A percentile compares a stretch with the other conserved stretches of the same genome.
These are phyloP conservation scores for Cylindrotheca closterium DNA, from an alignment of 108 stramenopile genomes.

Conservation along the genomic window DNA sequence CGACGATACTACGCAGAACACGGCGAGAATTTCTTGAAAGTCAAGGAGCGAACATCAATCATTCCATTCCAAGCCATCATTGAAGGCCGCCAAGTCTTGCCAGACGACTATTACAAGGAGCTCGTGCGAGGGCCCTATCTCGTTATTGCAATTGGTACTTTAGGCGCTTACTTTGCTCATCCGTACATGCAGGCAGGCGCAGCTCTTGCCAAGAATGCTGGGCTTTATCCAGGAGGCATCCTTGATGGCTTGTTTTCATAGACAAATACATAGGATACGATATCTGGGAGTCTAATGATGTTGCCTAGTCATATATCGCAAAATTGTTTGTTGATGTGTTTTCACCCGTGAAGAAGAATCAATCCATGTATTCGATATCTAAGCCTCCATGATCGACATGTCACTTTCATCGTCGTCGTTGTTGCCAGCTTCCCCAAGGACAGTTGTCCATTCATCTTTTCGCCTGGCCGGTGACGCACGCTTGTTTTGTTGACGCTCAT, in stretches of 20 bases:
- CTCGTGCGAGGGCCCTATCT: slow-evolving; percentile 89
- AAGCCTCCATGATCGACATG: no score
- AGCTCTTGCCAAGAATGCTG: slow-evolving; percentile 62
- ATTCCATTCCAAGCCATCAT: slow-evolving; percentile 90
- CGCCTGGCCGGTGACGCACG: no score
- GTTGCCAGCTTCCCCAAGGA: no score
- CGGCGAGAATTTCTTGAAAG: slow-evolving; percentile 74
- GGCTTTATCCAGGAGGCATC: slow-evolving; percentile 52
- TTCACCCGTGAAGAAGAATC: no score
- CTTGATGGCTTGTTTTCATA: slow-evolving; percentile 18
- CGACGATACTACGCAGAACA: slow-evolving; percentile 74
- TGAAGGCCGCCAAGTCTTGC: slow-evolving; percentile 86
- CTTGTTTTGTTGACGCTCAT: no score
- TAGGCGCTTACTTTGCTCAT: slow-evolving; percentile 94
- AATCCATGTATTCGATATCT: no score
- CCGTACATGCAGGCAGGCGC: slow-evolving; percentile 97
- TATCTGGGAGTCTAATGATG: no score
- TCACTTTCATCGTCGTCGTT: no score
- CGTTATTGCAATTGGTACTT: slow-evolving; percentile 84
- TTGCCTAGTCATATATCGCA: no score
- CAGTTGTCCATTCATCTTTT: no score
- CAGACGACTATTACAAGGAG: slow-evolving; percentile 91
- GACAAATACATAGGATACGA: no score
- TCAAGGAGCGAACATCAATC: slow-evolving; percentile 81
- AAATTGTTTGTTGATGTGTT: no score